These are phyloP conservation scores for Vitis hybrid DNA, from an alignment of 177 flowering plant genomes.

Conservation along the genomic window DNA sequence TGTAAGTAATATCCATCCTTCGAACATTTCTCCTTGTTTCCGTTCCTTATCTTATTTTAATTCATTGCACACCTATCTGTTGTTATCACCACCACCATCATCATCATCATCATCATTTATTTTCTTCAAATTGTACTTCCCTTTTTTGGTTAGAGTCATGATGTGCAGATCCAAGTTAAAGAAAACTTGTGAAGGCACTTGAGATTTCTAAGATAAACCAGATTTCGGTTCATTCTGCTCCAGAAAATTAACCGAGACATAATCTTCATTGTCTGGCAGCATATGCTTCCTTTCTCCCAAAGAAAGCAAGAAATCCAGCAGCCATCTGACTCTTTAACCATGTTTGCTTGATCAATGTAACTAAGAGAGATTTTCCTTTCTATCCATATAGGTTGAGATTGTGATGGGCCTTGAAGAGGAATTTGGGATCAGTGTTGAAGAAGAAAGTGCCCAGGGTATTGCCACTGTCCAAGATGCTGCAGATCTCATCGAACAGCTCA, in stretches of 20 bases:
- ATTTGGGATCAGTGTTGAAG: slow-evolving; percentile 75
- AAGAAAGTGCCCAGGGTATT: slow-evolving; percentile 77
- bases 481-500: slow-evolving; percentile 68
- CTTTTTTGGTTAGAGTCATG: too few relatives aligned
- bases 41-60: background rate
- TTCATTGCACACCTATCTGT: background rate
- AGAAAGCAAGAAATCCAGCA: background rate
- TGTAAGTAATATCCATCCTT: slow-evolving; percentile 15
- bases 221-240: too few relatives aligned
- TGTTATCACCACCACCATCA: too few relatives aligned
- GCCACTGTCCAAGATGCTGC: slow-evolving; percentile 85
- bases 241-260: too few relatives aligned
- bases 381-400: slow-evolving; percentile 66
- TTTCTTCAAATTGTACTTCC: too few relatives aligned
- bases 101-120: too few relatives aligned
- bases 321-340: background rate
- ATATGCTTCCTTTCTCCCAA: too few relatives aligned
- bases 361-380: background rate
- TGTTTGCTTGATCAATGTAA: too few relatives aligned
- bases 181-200: too few relatives aligned
- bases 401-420: slow-evolving; percentile 90
- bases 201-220: too few relatives aligned
- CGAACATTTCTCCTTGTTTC: background rate
- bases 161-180: too few relatives aligned
- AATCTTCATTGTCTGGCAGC: too few relatives aligned